Percentiles rank a stretch among this genome's conserved stretches.
Evolutionary conservation across 83 land plant genomes (phyloP).

Genomic region (Diphasiastrum complanatum): DNA sequence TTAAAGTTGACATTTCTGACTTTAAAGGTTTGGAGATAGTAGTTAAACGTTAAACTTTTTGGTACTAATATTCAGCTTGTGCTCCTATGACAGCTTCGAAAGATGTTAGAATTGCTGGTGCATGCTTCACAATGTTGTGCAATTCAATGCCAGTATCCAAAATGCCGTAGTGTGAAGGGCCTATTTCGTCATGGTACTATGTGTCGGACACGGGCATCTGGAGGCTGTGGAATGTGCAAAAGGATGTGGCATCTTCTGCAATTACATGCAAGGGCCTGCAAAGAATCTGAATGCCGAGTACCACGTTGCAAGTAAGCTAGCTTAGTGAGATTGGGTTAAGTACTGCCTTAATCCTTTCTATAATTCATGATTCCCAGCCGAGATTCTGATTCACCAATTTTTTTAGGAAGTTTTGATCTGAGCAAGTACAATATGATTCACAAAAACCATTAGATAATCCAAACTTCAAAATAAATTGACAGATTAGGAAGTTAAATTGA

Average conservation of each 20-base stretch:
- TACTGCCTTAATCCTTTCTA: too few species aligned
- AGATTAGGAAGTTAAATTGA: too few species aligned
- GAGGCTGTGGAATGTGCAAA: constrained; percentile 58
- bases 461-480: too few species aligned
- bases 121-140: constrained; percentile 63
- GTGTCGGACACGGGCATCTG: constrained; percentile 56
- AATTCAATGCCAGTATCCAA: not conserved
- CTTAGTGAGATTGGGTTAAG: not conserved
- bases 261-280: constrained; percentile 72
- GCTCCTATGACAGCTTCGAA: constrained; percentile 55
- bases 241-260: constrained; percentile 73
- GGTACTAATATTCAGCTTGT: not conserved
- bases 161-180: constrained; percentile 44
- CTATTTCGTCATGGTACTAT: constrained; percentile 67
- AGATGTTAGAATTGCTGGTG: constrained; percentile 82
- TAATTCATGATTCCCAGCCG: too few species aligned
- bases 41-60: too few species aligned
- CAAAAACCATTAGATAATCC: too few species aligned
- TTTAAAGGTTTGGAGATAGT: not conserved
- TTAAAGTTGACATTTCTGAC: not conserved
- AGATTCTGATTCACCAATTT: too few species aligned
- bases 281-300: constrained; percentile 60
- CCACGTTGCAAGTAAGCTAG: constrained; percentile 65
- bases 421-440: too few species aligned
- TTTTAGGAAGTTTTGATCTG: too few species aligned